Percentiles rank a stretch among this genome's conserved stretches.
Evolutionary conservation across 1,284 basidiomycete genomes (phyloP).

Genomic region (Malassezia dermatis): DNA sequence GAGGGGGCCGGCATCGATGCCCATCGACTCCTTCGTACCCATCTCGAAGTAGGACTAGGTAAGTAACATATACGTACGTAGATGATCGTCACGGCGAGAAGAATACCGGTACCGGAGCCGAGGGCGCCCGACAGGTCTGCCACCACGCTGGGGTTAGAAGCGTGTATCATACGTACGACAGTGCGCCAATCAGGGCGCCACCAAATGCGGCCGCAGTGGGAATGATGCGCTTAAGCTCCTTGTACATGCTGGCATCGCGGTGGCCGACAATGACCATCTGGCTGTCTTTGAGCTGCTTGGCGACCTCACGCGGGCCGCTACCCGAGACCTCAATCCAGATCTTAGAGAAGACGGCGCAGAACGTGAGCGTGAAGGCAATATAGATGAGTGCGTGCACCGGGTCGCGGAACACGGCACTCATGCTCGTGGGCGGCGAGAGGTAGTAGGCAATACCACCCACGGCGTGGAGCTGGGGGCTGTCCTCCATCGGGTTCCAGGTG

Average conservation of each 20-base stretch:
- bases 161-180: conserved; percentile 53
- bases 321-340: conserved; percentile 99
- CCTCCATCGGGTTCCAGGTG: conserved; percentile 92
- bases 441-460: conserved; percentile 92
- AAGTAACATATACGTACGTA: conserved; percentile 52
- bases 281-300: conserved; percentile 97
- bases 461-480: conserved; percentile 80
- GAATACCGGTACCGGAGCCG: conserved; percentile 89
- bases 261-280: conserved; percentile 98
- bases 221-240: conserved; percentile 93
- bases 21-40: conserved; percentile 48
- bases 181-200: conserved; percentile 82
- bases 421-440: conserved; percentile 87
- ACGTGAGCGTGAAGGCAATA: conserved; percentile 80
- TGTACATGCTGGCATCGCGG: conserved; percentile 94
- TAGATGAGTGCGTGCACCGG: conserved; percentile 88
- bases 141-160: conserved; percentile 53
- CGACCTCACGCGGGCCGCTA: conserved; percentile 84
- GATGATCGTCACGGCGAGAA: conserved; percentile 95
- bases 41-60: conserved; percentile 18
- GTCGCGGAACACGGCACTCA: conserved; percentile 74
- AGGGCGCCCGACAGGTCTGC: conserved; percentile 96
- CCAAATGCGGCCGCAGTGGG: conserved; percentile 95
- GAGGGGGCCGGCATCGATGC: conserved; percentile 46
- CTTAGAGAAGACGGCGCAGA: conserved; percentile 95